Conservation (phyloP, 2,329 filamentous ascomycete species). For the Ophiocordyceps robertsii region DNA sequence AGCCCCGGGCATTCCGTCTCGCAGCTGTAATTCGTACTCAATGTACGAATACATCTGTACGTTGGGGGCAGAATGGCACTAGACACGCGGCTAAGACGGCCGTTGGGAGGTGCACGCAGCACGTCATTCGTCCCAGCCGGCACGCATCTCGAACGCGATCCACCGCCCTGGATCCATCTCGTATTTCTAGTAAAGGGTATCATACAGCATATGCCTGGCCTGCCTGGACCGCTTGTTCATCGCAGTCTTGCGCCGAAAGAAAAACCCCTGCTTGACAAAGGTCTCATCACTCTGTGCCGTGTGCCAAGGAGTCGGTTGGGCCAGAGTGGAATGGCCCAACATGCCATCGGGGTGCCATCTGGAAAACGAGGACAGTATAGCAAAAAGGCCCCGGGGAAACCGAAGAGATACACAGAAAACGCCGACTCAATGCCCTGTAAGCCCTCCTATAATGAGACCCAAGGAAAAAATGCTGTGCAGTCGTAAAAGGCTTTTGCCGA, state of each 20-base stretch:
- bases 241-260: not conserved
- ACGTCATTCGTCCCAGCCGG: not conserved
- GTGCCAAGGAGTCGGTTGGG: not conserved
- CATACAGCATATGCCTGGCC: conserved; percentile 1
- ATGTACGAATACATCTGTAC: too few species aligned
- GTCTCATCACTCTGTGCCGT: conserved; percentile 1
- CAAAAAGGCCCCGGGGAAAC: not conserved
- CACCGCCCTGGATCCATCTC: not conserved
- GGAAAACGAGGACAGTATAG: not conserved
- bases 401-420: not conserved
- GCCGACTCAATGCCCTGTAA: not conserved
- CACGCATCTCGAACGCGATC: not conserved
- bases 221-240: not conserved
- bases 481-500: not conserved
- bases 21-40: too few species aligned
- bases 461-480: not conserved
- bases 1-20: too few species aligned
- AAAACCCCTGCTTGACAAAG: not conserved
- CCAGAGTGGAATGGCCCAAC: not conserved
- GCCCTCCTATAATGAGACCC: not conserved
- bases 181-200: not conserved
- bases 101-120: not conserved
- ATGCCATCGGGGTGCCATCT: not conserved
- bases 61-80: too few species aligned
- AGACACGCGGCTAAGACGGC: not conserved